Conservation (phyloP, 2,329 filamentous ascomycete species). For the Phyllachora maydis region DNA sequence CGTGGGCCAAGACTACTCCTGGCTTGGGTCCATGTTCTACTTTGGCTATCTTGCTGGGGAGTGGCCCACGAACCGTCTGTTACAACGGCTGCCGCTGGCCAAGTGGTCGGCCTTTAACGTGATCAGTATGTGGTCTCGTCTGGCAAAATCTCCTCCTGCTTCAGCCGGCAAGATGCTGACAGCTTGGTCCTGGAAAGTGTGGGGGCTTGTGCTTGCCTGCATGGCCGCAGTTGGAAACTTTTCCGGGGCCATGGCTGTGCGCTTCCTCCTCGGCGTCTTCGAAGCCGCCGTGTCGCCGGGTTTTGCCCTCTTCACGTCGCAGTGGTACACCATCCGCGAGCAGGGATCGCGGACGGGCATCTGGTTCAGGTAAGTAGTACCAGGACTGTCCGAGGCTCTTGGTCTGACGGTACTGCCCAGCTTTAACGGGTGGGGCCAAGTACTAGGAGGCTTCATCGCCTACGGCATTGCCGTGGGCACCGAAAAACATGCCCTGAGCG, state of each 20-base stretch:
- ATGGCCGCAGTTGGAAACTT: slow-evolving; percentile 42
- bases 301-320: slow-evolving; percentile 43
- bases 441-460: slow-evolving; percentile 16
- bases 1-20: slow-evolving; percentile 21
- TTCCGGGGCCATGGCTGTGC: slow-evolving; percentile 37
- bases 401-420: too few species aligned
- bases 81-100: slow-evolving; percentile 41
- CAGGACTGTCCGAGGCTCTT: too few species aligned
- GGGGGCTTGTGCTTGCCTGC: slow-evolving; percentile 34
- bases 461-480: slow-evolving; percentile 29
- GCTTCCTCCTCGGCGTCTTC: slow-evolving; percentile 48
- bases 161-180: too few species aligned
- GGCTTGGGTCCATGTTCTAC: slow-evolving; percentile 25
- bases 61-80: slow-evolving; percentile 42
- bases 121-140: too few species aligned
- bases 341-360: slow-evolving; percentile 40
- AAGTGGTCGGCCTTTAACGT: slow-evolving; percentile 47
- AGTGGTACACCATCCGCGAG: slow-evolving; percentile 55
- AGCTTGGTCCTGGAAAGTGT: too few species aligned
- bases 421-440: slow-evolving; percentile 23
- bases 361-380: too few species aligned
- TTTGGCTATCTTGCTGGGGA: slow-evolving; percentile 32
- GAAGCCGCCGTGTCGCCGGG: slow-evolving; percentile 50
- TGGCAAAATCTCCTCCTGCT: too few species aligned
- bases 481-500: slow-evolving; percentile 11